Evolutionary conservation across 1,139 yeast species (phyloP), one percentile per base, ranked within the genome.

Genomic region (Zygoascus meyerae): DNA sequence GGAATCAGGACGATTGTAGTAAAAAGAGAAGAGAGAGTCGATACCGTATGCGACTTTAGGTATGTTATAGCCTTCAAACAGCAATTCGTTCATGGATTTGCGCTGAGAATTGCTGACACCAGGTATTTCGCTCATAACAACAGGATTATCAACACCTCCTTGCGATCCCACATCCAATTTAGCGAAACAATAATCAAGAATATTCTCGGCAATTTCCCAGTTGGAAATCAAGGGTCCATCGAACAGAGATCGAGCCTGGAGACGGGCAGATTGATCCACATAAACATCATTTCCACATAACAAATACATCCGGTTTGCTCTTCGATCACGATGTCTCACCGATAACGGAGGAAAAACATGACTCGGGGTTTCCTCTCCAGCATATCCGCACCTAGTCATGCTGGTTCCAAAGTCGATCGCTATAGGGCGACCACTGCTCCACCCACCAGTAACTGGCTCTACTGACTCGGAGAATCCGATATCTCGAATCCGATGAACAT

Each of bases 181-280:
- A 49, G 81, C 77, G 62, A 92, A 83, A 0, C 92, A 73, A 61
- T 89, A 92, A 62, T 92, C 97, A 48, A 94, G 64, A 47, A 92
- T 77, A 48, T 74, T 76, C 62, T 94, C 98, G 7, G 84, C 76
- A 49, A 83, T 78, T 50, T 94, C 98, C 97, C 98, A 94, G 63
- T 90, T 92, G 28, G 95, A 81, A 33, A 92, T 71, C 55, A 87
- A 68, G 2, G 87, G 77, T 0, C 95, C 96, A 64, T 94, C 98
- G 61, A 77, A 92, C 0, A 97, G 96, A 2, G 86, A 72, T 58
- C 79, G 81, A 41, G 86, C 76, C 43, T 83, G 81, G 26, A 86
- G 74, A 52, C 82, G 76, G 40, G 85, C 75, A 6, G 83, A 69
- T 5, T 81, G 75, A 58, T 90, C 97, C 29, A 86, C 63, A 59